A percentile compares a stretch with the other conserved stretches of the same genome.
phyloP scores from a whole-genome alignment of 2,329 filamentous ascomycete species.

The Aschersonia sp. region DNA sequence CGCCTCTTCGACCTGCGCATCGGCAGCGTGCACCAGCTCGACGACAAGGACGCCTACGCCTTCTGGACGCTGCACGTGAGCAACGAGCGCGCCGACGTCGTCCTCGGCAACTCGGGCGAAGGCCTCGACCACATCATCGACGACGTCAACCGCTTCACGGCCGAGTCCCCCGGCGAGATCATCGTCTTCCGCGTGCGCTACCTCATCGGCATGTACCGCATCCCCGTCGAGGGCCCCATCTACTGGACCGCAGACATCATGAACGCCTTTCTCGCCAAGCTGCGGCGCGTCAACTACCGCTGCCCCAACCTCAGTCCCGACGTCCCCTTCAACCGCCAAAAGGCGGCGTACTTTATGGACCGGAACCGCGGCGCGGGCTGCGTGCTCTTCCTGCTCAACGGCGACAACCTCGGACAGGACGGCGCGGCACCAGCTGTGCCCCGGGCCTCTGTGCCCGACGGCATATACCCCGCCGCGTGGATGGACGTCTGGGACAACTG shows the following conservation, averaged over 20 bases:
- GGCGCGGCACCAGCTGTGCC: conserved; percentile 2
- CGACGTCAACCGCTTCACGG: conserved; percentile 29
- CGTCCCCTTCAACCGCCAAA: conserved; percentile 12
- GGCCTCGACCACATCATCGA: conserved; percentile 24
- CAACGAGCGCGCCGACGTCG: conserved; percentile 16
- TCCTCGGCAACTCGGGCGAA: conserved; percentile 30
- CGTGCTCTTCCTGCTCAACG: conserved; percentile 16
- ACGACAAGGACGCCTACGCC: conserved; percentile 8
- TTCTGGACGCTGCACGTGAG: conserved; percentile 29
- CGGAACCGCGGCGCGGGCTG: conserved; percentile 17
- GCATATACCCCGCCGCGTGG: conserved; percentile 14
- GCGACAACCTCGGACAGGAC: conserved; percentile 8
- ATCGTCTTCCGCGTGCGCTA: conserved; percentile 32
- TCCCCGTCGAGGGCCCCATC: conserved; percentile 10
- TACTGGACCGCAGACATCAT: conserved; percentile 22
- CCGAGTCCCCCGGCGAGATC: conserved; percentile 26
- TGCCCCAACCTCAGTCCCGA: conserved; percentile 12
- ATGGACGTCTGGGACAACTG: conserved; percentile 15
- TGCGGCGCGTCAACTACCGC: conserved; percentile 26
- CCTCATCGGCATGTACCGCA: conserved; percentile 22
- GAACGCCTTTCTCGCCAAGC: conserved; percentile 25
- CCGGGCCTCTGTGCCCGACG: conserved; percentile 11
- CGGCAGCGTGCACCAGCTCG: conserved; percentile 12
- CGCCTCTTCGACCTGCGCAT: conserved; percentile 33
- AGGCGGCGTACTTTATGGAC: conserved; percentile 15